Evolutionary conservation across 1,284 basidiomycete species (phyloP).

Genomic region (Termitomyces sp.): DNA sequence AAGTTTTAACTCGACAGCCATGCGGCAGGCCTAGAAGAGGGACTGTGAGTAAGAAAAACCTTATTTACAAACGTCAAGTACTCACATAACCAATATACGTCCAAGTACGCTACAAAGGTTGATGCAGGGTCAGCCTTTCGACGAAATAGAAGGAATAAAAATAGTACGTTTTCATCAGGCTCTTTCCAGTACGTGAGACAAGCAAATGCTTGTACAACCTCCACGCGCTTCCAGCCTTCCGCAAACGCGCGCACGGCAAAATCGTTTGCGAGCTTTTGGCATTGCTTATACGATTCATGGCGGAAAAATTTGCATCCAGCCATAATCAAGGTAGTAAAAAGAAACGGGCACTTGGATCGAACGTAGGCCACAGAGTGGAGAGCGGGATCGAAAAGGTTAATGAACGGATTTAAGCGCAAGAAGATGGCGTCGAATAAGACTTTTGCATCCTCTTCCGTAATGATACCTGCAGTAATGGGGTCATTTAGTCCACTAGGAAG

Average conservation of each 20-base stretch:
- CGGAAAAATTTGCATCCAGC: constrained; percentile 83
- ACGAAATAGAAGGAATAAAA: constrained; percentile 6
- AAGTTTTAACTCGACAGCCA: constrained; percentile 76
- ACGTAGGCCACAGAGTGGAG: constrained; percentile 72
- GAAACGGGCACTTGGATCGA: constrained; percentile 67
- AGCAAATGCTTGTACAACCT: constrained; percentile 79
- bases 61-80: constrained; percentile 12
- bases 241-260: constrained; percentile 72
- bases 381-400: constrained; percentile 78
- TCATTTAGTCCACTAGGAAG: constrained; percentile 45
- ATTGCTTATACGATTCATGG: constrained; percentile 60
- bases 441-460: constrained; percentile 62
- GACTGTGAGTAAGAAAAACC: constrained; percentile 11
- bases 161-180: constrained; percentile 67
- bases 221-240: constrained; percentile 71
- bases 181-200: constrained; percentile 86
- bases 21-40: constrained; percentile 63
- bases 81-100: constrained; percentile 78
- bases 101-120: constrained; percentile 61
- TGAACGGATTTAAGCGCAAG: constrained; percentile 76
- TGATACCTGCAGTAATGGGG: constrained; percentile 63
- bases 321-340: constrained; percentile 80
- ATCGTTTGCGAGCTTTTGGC: constrained; percentile 64
- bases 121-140: constrained; percentile 9
- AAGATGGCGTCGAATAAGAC: constrained; percentile 72